Conservation (phyloP, 768 basidiomycete species). For the Mycena maculata region DNA sequence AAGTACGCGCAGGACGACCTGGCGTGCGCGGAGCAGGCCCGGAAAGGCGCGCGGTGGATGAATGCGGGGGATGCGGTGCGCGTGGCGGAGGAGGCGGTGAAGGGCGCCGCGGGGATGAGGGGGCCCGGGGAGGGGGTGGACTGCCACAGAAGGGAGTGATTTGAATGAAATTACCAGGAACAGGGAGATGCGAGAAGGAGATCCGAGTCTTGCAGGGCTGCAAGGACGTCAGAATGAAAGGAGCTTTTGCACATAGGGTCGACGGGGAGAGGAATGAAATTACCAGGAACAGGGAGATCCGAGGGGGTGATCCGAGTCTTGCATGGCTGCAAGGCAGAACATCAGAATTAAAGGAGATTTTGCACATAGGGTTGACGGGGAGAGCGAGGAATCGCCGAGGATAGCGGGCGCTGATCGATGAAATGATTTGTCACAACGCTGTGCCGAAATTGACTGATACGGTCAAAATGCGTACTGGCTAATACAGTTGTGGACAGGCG, state of each 20-base stretch:
- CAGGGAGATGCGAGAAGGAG: neutral
- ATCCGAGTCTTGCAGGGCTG: conserved; percentile 7
- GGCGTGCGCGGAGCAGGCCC: too few relatives aligned
- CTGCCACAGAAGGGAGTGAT: neutral
- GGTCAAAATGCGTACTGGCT: neutral
- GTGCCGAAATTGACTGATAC: conserved; percentile 5
- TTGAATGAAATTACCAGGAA: conserved; percentile 4
- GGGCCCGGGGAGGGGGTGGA: too few relatives aligned
- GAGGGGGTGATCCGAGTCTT: neutral
- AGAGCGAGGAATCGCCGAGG: neutral
- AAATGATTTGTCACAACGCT: conserved; percentile 5
- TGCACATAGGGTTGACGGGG: neutral
- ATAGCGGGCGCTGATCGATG: neutral
- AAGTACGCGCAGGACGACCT: too few relatives aligned
- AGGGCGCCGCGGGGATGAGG: too few relatives aligned
- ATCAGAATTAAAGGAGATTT: conserved; percentile 1
- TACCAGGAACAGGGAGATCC: too few relatives aligned
- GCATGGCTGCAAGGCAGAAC: conserved; percentile 1
- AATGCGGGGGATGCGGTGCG: too few relatives aligned
- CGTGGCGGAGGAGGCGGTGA: too few relatives aligned
- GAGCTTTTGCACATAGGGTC: neutral
- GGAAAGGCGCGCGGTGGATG: too few relatives aligned
- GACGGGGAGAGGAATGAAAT: neutral
- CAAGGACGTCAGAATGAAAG: neutral
- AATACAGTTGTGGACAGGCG: too few relatives aligned